Evolutionary conservation across 345 rosid genomes (phyloP).

Genomic region (Hibiscus trionum): DNA sequence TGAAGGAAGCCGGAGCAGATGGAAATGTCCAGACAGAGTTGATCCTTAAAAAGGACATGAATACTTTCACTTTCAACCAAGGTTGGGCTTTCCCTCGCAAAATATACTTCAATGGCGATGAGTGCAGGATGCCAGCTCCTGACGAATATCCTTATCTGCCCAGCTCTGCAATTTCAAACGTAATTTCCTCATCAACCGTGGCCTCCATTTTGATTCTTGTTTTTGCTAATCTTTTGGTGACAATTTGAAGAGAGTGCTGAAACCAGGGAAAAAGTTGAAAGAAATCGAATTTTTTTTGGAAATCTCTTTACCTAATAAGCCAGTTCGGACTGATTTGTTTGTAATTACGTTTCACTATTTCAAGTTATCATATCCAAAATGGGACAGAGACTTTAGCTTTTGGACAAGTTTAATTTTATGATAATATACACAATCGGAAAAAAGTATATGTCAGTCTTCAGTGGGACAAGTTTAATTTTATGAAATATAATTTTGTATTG

Average conservation of each 20-base stretch:
- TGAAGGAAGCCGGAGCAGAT: constrained; percentile 30
- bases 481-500: too few species aligned
- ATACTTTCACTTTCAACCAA: constrained; percentile 22
- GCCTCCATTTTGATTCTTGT: neutral
- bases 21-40: constrained; percentile 40
- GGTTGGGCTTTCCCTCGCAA: constrained; percentile 31
- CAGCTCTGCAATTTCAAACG: constrained; percentile 15
- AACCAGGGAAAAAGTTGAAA: neutral
- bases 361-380: too few species aligned
- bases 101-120: constrained; percentile 39
- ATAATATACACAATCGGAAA: too few species aligned
- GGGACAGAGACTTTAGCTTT: too few species aligned
- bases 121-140: constrained; percentile 33
- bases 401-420: too few species aligned
- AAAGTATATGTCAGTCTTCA: too few species aligned
- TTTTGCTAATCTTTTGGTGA: constrained; percentile 9
- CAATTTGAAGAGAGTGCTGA: neutral
- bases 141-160: constrained; percentile 32
- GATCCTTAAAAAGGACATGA: constrained; percentile 28
- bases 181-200: neutral
- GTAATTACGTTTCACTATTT: too few species aligned
- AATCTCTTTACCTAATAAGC: neutral
- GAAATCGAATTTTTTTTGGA: neutral
- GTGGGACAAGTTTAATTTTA: too few species aligned
- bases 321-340: too few species aligned